Base-by-base conservation (phyloP, 2,329 filamentous ascomycete species). In the Colletotrichum camelliae region DNA sequence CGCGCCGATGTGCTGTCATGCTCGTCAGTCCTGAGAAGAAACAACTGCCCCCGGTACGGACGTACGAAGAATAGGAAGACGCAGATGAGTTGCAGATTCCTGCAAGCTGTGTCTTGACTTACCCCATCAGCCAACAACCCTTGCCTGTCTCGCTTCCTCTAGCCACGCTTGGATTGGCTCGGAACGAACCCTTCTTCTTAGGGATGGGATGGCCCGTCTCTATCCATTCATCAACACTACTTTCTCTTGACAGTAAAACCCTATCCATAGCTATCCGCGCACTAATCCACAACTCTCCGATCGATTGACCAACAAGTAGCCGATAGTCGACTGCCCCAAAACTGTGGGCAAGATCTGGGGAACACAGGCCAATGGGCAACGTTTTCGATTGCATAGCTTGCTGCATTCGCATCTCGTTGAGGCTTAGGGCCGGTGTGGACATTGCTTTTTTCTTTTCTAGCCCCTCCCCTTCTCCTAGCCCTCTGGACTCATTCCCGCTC, bases 61-160 rank as follows among this genome's bases (percentile, higher is more conserved):
- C 73, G 73, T 52, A 72, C 58, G 70, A 37, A 75, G 73, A 73
- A 75, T 21, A 48, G 58, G 58, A 57, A 21, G 60, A 65, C 60
- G 70, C 37, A 73, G 73, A 60, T 69, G 70, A 75, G 70, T 65
- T 75, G 73, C 73, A 75, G 73, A 75, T 73, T 73, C 62, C 60
- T 75, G 35, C 65, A 71, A 58, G 64, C 61, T 65, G n/a, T 67
- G 68, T 72, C 69, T 75, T 65, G 39, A 33, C 69, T 31, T 35
- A 48, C 35, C 58, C 21, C 72, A 29, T 69, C 37, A 62, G 37
- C 37, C 43, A 58, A 29, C 10, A 37, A 55, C 29, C 72, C 60
- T 31, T 74, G 57, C 33, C 58, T 33, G 15, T 37, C 29, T 37
- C 57, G 65, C 39, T 55, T 33, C 4, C 7, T 37, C 39, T 37